phyloP scores from a whole-genome alignment of 2,329 filamentous ascomycete species.

The Thelonectria blattea region DNA sequence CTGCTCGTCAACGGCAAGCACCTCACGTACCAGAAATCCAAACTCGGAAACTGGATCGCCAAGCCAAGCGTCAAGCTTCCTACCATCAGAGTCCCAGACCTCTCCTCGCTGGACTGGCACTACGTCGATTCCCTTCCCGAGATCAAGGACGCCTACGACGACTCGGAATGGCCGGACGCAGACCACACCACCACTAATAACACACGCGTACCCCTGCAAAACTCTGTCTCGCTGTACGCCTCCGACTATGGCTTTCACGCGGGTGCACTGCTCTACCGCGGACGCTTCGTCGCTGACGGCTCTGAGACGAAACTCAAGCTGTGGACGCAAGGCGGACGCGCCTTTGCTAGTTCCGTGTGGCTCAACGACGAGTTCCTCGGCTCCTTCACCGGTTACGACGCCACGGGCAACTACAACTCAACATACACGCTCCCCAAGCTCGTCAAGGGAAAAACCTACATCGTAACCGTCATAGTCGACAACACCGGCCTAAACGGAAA shows the following conservation, averaged over 20 bases:
- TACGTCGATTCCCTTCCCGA: constrained; percentile 76
- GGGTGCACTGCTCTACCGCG: constrained; percentile 72
- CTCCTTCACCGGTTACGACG: constrained; percentile 64
- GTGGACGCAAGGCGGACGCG: constrained; percentile 69
- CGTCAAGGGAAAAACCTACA: constrained; percentile 56
- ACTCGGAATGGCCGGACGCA: constrained; percentile 69
- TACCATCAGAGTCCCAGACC: constrained; percentile 55
- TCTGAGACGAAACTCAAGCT: constrained; percentile 63
- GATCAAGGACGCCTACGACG: constrained; percentile 67
- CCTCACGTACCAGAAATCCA: constrained; percentile 44
- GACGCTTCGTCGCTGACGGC: constrained; percentile 69
- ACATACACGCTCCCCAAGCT: constrained; percentile 64
- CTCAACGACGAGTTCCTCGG: constrained; percentile 68
- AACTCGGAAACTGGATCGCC: constrained; percentile 55
- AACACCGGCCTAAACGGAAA: constrained; percentile 75
- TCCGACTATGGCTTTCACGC: constrained; percentile 78
- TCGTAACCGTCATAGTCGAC: constrained; percentile 74
- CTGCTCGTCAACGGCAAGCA: constrained; percentile 51
- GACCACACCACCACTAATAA: constrained; percentile 66
- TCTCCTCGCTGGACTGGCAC: constrained; percentile 69
- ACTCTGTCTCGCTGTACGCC: constrained; percentile 70
- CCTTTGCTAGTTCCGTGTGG: constrained; percentile 72
- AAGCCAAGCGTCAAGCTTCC: constrained; percentile 61
- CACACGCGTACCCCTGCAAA: constrained; percentile 59
- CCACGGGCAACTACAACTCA: constrained; percentile 55